Evolutionary conservation across 148 eudicot species (phyloP), one percentile per base, ranked within the genome.

Genomic region (Rhododendron griersonianum): DNA sequence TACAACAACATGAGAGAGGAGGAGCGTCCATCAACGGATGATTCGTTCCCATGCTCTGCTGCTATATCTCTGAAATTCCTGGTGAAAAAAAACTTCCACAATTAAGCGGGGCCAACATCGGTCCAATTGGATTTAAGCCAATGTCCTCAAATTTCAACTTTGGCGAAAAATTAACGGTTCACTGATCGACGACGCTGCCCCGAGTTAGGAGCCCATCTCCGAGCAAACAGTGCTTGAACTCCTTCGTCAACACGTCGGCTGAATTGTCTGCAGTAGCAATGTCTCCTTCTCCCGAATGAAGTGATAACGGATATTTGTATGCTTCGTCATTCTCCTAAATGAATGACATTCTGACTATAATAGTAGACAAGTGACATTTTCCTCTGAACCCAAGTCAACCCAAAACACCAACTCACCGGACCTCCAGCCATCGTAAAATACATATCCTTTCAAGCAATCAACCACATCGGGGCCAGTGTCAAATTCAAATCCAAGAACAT

Each of bases 401-500:
- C 19, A 15, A 16, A 55, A 15, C n/a, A 19, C n/a, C 65, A 59
- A 19, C 65, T 19, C 19, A 59, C 23, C 7, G 65, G 25, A 59
- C 65, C 65, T 59, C n/a, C 25, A 1, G 9, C 65, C n/a, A 59
- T 6, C n/a, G 65, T 21, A 9, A 59, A 19, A 19, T 1, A 19
- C 65, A 21, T 19, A 59, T 25, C 65, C 25, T 6, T 19, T 59
- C 65, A 19, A 59, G 65, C 61, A 55, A 21, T 59, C 65, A 59
- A 19, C 65, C 65, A 21, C 65, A 6, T 59, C 65, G 73, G 73
- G 1, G 73, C 73, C 73, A 65, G 14, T 2, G 73, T 65, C 73
- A 65, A 10, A 65, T 74, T 83, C 78, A 89, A 63, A 53, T 89
- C 88, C 87, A 89, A 83, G n/a, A 73, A 39, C 73, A 4, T 25